Conservation (phyloP, 2,329 filamentous ascomycete species). For the Phialophora chinensis region DNA sequence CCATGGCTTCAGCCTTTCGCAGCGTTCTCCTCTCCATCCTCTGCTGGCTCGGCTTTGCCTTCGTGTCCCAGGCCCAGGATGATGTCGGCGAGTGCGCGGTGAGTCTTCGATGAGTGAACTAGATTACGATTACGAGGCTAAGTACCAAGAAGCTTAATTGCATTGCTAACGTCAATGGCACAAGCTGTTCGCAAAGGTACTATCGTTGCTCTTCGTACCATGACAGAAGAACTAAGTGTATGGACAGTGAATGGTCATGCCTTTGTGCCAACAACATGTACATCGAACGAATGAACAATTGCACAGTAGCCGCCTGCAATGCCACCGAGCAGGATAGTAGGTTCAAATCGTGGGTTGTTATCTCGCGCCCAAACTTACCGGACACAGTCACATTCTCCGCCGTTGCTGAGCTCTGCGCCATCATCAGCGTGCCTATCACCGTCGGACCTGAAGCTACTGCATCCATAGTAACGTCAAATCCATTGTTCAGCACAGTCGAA, state of each 20-base stretch:
- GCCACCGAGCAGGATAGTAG: slow-evolving; percentile 35
- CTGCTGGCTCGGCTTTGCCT: slow-evolving; percentile 4
- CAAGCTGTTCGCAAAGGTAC: slow-evolving; percentile 33
- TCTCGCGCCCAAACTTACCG: slow-evolving; percentile 10
- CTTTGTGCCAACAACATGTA: slow-evolving; percentile 37
- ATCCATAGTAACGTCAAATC: slow-evolving; percentile 24
- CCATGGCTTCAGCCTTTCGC: slow-evolving; percentile 1
- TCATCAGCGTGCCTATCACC: slow-evolving; percentile 33
- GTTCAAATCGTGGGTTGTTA: slow-evolving; percentile 1
- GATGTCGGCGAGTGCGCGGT: slow-evolving; percentile 36
- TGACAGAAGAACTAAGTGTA: slow-evolving; percentile 6
- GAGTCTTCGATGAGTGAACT: slow-evolving; percentile 6
- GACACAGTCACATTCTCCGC: slow-evolving; percentile 33
- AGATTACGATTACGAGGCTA: background rate
- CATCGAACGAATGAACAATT: slow-evolving; percentile 35
- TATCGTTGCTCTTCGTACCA: background rate
- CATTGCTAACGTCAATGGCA: slow-evolving; percentile 37
- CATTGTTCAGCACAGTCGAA: slow-evolving; percentile 33
- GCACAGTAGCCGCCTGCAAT: slow-evolving; percentile 34
- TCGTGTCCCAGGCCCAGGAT: slow-evolving; percentile 22
- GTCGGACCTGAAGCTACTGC: slow-evolving; percentile 37
- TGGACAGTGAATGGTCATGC: slow-evolving; percentile 36
- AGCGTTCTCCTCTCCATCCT: background rate
- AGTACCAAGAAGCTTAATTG: slow-evolving; percentile 30
- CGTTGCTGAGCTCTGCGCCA: slow-evolving; percentile 35